Conservation (phyloP, 768 basidiomycete species). For the Lenzites betulinus region DNA sequence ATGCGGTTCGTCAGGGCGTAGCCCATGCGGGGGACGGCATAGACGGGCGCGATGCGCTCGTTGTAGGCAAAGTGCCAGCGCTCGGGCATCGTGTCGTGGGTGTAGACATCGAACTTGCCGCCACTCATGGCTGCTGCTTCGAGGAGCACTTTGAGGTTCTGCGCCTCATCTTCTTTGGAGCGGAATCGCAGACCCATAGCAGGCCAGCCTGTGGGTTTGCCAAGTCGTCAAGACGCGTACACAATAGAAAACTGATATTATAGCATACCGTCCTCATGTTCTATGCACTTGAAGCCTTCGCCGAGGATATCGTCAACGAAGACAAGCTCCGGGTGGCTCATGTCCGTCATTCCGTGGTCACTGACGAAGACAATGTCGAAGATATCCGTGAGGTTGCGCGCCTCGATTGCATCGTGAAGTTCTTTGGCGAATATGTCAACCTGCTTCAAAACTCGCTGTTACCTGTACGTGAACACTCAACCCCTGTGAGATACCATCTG, state of each 20-base stretch:
- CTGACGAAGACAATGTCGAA: constrained; percentile 90
- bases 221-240: neutral
- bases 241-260: neutral
- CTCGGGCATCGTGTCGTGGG: constrained; percentile 78
- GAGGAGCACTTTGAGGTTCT: constrained; percentile 56
- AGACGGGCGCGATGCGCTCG: constrained; percentile 86
- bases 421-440: constrained; percentile 78
- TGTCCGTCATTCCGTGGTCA: constrained; percentile 92
- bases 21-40: constrained; percentile 78
- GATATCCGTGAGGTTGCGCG: constrained; percentile 78
- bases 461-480: neutral
- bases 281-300: constrained; percentile 56
- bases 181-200: constrained; percentile 83
- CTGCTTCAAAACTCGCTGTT: constrained; percentile 59
- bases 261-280: constrained; percentile 67
- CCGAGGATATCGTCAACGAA: constrained; percentile 85
- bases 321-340: constrained; percentile 71
- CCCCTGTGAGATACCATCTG: neutral
- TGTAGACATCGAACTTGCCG: constrained; percentile 79
- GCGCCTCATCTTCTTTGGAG: constrained; percentile 53
- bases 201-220: constrained; percentile 66
- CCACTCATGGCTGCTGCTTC: constrained; percentile 52
- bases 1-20: constrained; percentile 73
- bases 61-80: constrained; percentile 74
- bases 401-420: constrained; percentile 60